A percentile compares a stretch with the other conserved stretches of the same genome.
Conservation (phyloP, 371 early-diverging fungal genomes). For the Actinomortierella wolfii region DNA sequence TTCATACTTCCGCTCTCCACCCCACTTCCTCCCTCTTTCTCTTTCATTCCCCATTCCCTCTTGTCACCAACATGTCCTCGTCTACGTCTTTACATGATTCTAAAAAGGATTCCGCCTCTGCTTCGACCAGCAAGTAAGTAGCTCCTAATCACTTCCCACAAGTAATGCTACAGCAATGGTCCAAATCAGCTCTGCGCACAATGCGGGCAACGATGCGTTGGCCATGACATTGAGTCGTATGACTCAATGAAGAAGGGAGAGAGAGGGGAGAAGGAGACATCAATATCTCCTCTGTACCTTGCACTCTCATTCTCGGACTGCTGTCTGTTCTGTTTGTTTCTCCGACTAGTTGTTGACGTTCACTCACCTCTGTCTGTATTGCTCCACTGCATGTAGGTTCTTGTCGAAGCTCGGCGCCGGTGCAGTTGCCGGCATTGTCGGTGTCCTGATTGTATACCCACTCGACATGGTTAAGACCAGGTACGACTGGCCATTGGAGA, state of each 20-base stretch:
- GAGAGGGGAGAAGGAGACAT: too few species aligned
- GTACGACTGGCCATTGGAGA: constrained; percentile 7
- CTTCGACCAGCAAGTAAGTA: constrained; percentile 24
- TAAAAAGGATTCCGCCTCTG: constrained; percentile 3
- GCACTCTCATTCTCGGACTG: neutral
- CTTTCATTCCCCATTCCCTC: neutral
- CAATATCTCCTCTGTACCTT: neutral
- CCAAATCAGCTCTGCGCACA: neutral
- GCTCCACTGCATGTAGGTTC: constrained; percentile 27
- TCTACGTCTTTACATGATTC: too few species aligned
- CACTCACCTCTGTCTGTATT: neutral
- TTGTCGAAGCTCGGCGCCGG: constrained; percentile 62
- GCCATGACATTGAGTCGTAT: neutral
- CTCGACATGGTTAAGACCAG: constrained; percentile 68
- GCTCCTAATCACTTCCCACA: neutral
- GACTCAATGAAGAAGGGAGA: neutral
- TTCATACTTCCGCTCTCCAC: neutral
- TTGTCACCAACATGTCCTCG: neutral
- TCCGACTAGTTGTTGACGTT: neutral
- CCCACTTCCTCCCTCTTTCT: neutral
- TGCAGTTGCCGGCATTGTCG: constrained; percentile 67
- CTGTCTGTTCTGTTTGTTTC: neutral
- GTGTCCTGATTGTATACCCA: constrained; percentile 66
- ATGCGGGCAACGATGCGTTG: neutral
- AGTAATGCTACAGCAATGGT: neutral